Conservation (phyloP, 2,329 filamentous ascomycete genomes). For the Scytalidium sp. region DNA sequence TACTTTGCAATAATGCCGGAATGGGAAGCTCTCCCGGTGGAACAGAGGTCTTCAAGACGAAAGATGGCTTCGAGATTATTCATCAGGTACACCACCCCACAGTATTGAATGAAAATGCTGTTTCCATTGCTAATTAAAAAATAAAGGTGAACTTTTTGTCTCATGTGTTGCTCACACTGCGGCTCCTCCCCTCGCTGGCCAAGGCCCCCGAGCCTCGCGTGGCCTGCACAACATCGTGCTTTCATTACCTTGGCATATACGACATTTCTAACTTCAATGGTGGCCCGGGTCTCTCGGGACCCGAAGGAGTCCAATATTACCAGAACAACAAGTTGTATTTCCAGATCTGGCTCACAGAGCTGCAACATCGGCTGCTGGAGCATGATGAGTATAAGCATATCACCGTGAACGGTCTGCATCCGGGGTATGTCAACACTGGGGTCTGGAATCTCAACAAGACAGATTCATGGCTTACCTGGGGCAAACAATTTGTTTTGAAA, state of each 20-base stretch:
- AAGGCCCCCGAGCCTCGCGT: slow-evolving; percentile 21
- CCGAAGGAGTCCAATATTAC: slow-evolving; percentile 14
- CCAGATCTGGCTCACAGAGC: slow-evolving; percentile 29
- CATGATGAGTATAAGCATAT: slow-evolving; percentile 22
- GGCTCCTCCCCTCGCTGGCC: slow-evolving; percentile 24
- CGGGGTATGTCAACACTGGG: slow-evolving; percentile 27
- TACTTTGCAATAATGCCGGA: slow-evolving; percentile 30
- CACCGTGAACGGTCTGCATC: slow-evolving; percentile 29
- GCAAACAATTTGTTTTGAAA: neutral
- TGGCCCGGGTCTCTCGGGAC: slow-evolving; percentile 1
- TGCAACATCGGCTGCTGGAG: slow-evolving; percentile 22
- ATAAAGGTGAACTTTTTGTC: slow-evolving; percentile 28
- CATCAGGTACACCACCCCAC: slow-evolving; percentile 16
- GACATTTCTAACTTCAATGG: slow-evolving; percentile 24
- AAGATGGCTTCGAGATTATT: slow-evolving; percentile 29
- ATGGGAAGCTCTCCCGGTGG: slow-evolving; percentile 10
- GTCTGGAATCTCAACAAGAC: slow-evolving; percentile 19
- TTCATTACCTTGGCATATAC: slow-evolving; percentile 26
- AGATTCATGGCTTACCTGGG: neutral
- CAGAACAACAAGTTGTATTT: slow-evolving; percentile 32
- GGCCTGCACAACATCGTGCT: slow-evolving; percentile 27
- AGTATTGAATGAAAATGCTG: no score
- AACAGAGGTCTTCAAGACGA: slow-evolving; percentile 11
- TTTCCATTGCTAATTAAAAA: no score
- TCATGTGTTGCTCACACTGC: slow-evolving; percentile 27